Percentiles rank a stretch among this genome's conserved stretches.
These are phyloP conservation scores for Cladophialophora exuberans DNA, from an alignment of 2,329 filamentous ascomycete genomes.

Conservation along the genomic window DNA sequence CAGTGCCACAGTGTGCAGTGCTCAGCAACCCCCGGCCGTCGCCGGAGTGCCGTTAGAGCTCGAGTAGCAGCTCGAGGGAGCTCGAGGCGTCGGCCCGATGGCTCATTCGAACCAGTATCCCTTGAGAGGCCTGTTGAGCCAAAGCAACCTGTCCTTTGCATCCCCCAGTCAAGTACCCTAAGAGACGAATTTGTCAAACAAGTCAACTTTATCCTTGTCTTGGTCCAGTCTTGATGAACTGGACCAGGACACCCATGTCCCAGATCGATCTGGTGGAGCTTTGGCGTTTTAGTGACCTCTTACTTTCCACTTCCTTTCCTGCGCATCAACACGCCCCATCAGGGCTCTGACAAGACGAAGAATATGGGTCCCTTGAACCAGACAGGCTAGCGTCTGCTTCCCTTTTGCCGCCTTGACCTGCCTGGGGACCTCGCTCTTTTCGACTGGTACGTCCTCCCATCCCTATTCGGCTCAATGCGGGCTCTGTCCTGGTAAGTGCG, in stretches of 20 bases:
- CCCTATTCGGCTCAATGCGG: constrained; percentile 10
- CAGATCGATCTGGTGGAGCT: constrained; percentile 30
- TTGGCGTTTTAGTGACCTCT: constrained; percentile 17
- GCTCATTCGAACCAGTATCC: too few relatives aligned
- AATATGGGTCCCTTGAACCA: constrained; percentile 8
- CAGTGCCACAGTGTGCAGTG: too few relatives aligned
- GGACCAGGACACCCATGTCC: constrained; percentile 18
- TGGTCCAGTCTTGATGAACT: constrained; percentile 12
- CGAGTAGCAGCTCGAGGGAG: too few relatives aligned
- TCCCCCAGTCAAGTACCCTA: constrained; percentile 5
- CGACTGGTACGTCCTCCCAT: background rate
- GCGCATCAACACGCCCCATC: constrained; percentile 15
- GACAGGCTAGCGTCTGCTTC: constrained; percentile 8
- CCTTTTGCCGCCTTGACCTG: constrained; percentile 4
- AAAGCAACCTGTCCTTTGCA: too few relatives aligned
- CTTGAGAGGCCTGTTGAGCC: background rate
- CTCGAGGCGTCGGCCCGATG: too few relatives aligned
- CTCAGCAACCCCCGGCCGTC: too few relatives aligned
- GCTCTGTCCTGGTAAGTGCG: constrained; percentile 7
- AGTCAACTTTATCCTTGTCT: constrained; percentile 14
- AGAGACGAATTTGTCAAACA: constrained; percentile 29
- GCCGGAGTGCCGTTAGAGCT: too few relatives aligned
- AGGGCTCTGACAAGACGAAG: constrained; percentile 10
- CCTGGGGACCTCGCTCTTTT: background rate
- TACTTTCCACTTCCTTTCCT: constrained; percentile 21